Base-by-base conservation (phyloP, 75 land plant genomes). In the Cupressus sempervirens region DNA sequence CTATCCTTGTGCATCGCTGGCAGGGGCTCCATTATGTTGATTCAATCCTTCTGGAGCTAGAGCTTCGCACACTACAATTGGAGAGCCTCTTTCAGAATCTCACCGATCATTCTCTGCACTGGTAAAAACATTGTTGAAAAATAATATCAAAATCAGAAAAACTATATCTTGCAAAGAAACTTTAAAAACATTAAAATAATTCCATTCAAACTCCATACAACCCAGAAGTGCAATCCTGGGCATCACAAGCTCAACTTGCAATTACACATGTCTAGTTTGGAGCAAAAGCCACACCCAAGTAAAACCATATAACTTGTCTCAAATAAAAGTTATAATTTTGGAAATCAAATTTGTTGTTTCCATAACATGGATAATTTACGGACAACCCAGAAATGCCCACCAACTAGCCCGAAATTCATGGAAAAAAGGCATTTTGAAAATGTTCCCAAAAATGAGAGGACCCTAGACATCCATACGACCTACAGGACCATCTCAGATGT, bases 21-120 rank as follows among this genome's bases (percentile, higher is more conserved):
- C 68, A 56, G 46, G 83, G 15, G 56, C 85, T 34, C 75, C 67
- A 77, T 89, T 91, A 76, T 79, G 91, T 68, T 88, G 93, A 56
- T 86, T 89, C 43, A 88, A 82, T 45, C 89, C 95, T 9, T 41
- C 89, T 81, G 84, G 94, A 12, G 85, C 40, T 2, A 38, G 93
- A 48, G 80, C 92, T 14, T 56, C 87, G 81, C 79, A 87, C 36
- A 35, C 89, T 32, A 34, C 83, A 43, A 65, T 65, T 53, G 65
- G 62, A 43, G 83, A 82, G 13, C 40, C 83, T 52, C 83, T 82
- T 54, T 65, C 83, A 54, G 62, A 32, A 8, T 54, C 83, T 82
- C 65, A 53, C 35, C 12, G 12, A 23, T 86, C 84, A 76, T 90
- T 91, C 45, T 77, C 80, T 62, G 87, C 88, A 41, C 86, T 14